Evolutionary conservation across 129 eudicot genomes (phyloP).

Genomic region (Kitagawia praeruptora): DNA sequence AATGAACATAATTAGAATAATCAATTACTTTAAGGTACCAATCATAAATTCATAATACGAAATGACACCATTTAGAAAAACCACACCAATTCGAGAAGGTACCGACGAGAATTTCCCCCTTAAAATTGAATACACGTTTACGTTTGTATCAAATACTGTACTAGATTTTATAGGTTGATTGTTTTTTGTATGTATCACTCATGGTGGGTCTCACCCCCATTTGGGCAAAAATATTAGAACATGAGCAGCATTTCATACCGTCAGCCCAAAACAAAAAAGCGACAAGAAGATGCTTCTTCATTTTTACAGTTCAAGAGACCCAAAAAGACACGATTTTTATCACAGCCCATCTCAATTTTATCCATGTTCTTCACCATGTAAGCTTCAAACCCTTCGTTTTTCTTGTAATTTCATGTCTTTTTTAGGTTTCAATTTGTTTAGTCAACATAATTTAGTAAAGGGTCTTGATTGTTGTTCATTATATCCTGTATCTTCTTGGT

Average conservation of each 20-base stretch:
- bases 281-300: constrained; percentile 20
- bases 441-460: constrained; percentile 14
- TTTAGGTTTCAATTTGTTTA: constrained; percentile 27
- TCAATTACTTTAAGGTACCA: too few species aligned
- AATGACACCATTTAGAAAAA: too few species aligned
- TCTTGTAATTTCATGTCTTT: constrained; percentile 30
- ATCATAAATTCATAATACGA: too few species aligned
- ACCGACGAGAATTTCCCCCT: too few species aligned
- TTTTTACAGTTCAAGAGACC: constrained; percentile 29
- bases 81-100: too few species aligned
- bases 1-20: too few species aligned
- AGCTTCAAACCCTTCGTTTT: constrained; percentile 50
- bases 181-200: not conserved
- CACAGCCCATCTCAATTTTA: constrained; percentile 9
- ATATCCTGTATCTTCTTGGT: not conserved
- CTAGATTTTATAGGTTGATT: not conserved
- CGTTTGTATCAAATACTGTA: too few species aligned
- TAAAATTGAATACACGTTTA: too few species aligned
- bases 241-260: not conserved
- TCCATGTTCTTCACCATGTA: constrained; percentile 34
- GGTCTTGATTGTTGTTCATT: constrained; percentile 5
- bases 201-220: not conserved
- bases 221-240: not conserved
- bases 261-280: not conserved
- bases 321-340: constrained; percentile 24